Conservation (phyloP, 2,329 filamentous ascomycete genomes). For the Colletotrichum zoysiae region DNA sequence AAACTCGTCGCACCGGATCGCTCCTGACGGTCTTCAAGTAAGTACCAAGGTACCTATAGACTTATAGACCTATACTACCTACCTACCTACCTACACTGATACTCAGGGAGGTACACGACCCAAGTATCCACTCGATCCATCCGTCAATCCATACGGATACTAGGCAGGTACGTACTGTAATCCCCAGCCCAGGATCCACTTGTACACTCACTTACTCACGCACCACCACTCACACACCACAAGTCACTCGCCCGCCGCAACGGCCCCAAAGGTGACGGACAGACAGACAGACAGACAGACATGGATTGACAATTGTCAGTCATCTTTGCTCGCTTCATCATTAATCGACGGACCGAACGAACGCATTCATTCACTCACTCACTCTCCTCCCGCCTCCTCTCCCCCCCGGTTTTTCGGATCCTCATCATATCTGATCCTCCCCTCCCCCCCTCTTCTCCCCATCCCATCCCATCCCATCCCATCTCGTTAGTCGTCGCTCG, state of each 20-base stretch:
- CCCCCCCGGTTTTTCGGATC: conserved; percentile 16
- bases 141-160: conserved; percentile 5
- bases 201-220: background rate
- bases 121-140: conserved; percentile 9
- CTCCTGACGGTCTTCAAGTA: background rate
- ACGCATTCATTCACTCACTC: background rate
- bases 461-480: background rate
- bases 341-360: background rate
- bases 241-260: background rate
- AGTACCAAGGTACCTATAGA: too few species aligned
- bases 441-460: background rate
- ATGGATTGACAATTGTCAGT: background rate
- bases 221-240: background rate
- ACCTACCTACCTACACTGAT: too few species aligned
- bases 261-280: conserved; percentile 7
- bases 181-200: background rate
- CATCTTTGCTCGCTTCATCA: background rate
- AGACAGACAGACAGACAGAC: background rate
- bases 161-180: background rate
- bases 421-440: conserved; percentile 6
- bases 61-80: too few species aligned
- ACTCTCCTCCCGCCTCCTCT: background rate
- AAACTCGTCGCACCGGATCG: conserved; percentile 5
- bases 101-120: too few species aligned
- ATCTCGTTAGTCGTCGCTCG: conserved; percentile 8